These are phyloP conservation scores for Letharia columbiana DNA, from an alignment of 495 filamentous ascomycete species.

Conservation along the genomic window DNA sequence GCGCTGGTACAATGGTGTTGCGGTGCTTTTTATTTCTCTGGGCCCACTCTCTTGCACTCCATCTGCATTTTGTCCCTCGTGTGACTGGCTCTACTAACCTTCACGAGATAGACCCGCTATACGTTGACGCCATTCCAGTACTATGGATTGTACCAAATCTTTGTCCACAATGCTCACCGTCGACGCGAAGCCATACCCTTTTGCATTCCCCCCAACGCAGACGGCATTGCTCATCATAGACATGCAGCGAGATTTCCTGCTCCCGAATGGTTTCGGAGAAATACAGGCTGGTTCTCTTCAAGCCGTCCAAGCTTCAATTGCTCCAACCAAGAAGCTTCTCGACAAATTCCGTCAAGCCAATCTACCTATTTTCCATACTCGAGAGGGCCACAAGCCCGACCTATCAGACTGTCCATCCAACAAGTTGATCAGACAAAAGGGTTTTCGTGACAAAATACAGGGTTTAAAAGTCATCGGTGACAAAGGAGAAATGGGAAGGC, in stretches of 20 bases:
- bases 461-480: slow-evolving; percentile 47
- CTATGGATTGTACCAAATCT: neutral
- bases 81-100: neutral
- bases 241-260: slow-evolving; percentile 55
- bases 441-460: slow-evolving; percentile 33
- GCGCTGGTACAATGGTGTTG: no score
- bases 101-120: neutral
- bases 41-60: neutral
- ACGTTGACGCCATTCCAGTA: neutral
- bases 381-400: slow-evolving; percentile 46
- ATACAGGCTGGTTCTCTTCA: slow-evolving; percentile 26
- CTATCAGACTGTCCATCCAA: slow-evolving; percentile 45
- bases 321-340: slow-evolving; percentile 46
- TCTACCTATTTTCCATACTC: slow-evolving; percentile 58
- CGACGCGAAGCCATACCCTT: slow-evolving; percentile 45
- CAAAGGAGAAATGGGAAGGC: slow-evolving; percentile 51
- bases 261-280: slow-evolving; percentile 25
- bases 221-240: slow-evolving; percentile 63
- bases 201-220: slow-evolving; percentile 45
- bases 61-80: neutral
- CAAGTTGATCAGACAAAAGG: slow-evolving; percentile 40
- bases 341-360: slow-evolving; percentile 47
- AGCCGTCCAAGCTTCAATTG: slow-evolving; percentile 46
- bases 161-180: slow-evolving; percentile 14
- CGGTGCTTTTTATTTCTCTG: no score